Conservation (phyloP, 2,329 filamentous ascomycete species). For the Lithohypha guttulata region DNA sequence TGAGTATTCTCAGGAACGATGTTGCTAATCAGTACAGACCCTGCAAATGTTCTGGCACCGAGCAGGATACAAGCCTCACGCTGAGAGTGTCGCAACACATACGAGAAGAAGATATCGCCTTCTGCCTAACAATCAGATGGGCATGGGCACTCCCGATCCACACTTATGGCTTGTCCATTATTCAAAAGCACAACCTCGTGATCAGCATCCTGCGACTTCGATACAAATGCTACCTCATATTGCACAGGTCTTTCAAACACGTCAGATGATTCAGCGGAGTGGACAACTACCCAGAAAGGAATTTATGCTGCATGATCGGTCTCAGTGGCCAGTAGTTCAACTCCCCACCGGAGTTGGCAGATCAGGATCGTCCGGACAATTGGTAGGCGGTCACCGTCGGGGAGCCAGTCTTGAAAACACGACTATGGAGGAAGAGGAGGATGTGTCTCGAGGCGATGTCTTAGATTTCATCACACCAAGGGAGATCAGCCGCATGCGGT, state of each 20-base stretch:
- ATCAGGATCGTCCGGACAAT: constrained; percentile 11
- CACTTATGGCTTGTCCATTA: constrained; percentile 90
- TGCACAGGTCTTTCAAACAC: constrained; percentile 34
- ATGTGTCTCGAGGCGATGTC: constrained; percentile 73
- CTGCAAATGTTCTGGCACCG: constrained; percentile 83
- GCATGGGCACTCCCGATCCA: constrained; percentile 61
- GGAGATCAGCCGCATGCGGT: constrained; percentile 77
- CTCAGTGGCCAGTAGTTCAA: constrained; percentile 79
- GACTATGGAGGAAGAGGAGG: constrained; percentile 66
- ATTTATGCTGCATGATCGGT: constrained; percentile 83
- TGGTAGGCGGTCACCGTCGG: constrained; percentile 27
- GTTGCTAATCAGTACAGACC: constrained; percentile 44
- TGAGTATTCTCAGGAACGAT: constrained; percentile 29
- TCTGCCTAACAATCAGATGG: constrained; percentile 58
- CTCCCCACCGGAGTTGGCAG: constrained; percentile 40
- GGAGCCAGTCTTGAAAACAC: constrained; percentile 36
- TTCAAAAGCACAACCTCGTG: constrained; percentile 60
- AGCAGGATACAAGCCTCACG: constrained; percentile 63
- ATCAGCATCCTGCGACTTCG: constrained; percentile 57
- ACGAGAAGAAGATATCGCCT: constrained; percentile 79
- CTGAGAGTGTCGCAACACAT: constrained; percentile 64
- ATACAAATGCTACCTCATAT: constrained; percentile 37
- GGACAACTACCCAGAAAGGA: constrained; percentile 81
- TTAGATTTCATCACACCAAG: constrained; percentile 83
- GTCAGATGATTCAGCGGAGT: constrained; percentile 56